Evolutionary conservation across 192 early-diverging fungal genomes (phyloP), one percentile per base, ranked within the genome.

Genomic region (Neocallimastix lanati): DNA sequence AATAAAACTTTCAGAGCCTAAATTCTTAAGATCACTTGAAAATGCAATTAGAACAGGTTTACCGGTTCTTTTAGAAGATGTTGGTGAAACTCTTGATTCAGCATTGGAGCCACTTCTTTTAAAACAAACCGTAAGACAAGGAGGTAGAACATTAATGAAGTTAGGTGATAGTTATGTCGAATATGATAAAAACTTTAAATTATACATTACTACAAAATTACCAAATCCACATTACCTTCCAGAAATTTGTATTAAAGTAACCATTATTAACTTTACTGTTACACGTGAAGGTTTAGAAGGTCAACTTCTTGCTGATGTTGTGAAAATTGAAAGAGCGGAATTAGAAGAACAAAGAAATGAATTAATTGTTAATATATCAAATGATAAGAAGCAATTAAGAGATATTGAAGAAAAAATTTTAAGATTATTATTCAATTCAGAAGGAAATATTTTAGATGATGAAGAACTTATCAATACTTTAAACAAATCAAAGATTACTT

Each of bases 361-460:
- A 14, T 78, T 90, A 50, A 90, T 90, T 78, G 85, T 90, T 28
- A 89, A 86, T 77, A 89, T 90, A 79, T 83, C 89, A 11, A 81
- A 82, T 76, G 89, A 90, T 80, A 88, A 89, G 78, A 88, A 87
- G 80, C 85, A 86, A 58, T 80, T 90, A 18, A 89, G 89, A 79
- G 89, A 90, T 77, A 90, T 90, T 77, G 89, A 90, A 79, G 89
- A 90, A 77, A 86, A 89, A 77, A 90, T 90, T 78, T 81, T 90
- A 27, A 88, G 85, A 79, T 83, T 90, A 3, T 82, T 90, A 12
- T 90, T 90, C 79, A 87, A 87, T 77, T 88, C 88, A 3, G 82
- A 90, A 82, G 89, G 89, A n/a, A 90, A 90, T 80, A 90, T 90
- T 37, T 79, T 90, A n/a, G 89, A 90, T 79, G 89, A 90, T 80